These are phyloP conservation scores for Aspergillus diversus DNA, from an alignment of 495 filamentous ascomycete genomes.

Conservation along the genomic window DNA sequence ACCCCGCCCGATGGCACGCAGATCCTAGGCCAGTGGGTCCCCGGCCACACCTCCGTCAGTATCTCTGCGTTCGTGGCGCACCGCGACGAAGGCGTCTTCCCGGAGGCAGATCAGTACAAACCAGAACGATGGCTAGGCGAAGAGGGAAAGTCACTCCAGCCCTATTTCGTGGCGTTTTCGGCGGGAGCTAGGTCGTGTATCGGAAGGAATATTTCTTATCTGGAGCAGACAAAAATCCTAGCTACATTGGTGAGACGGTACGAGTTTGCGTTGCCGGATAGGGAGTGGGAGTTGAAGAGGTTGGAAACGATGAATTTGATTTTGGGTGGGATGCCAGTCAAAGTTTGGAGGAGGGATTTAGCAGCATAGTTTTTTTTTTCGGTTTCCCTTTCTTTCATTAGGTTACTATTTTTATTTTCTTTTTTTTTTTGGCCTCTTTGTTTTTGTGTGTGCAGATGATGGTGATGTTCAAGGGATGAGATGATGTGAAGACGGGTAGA, in stretches of 20 bases:
- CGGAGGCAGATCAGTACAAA: slow-evolving; percentile 36
- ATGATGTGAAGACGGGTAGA: slow-evolving; percentile 8
- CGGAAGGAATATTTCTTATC: slow-evolving; percentile 48
- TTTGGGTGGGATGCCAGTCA: slow-evolving; percentile 43
- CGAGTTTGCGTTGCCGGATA: slow-evolving; percentile 43
- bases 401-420: too few species aligned
- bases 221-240: slow-evolving; percentile 48
- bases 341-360: slow-evolving; percentile 40
- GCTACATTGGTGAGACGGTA: slow-evolving; percentile 49
- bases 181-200: slow-evolving; percentile 49
- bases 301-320: slow-evolving; percentile 47
- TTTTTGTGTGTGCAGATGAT: too few species aligned
- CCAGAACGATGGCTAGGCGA: slow-evolving; percentile 44
- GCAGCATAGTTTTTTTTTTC: slow-evolving; percentile 4
- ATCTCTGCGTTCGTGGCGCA: slow-evolving; percentile 39
- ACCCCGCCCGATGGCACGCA: slow-evolving; percentile 41
- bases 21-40: slow-evolving; percentile 45
- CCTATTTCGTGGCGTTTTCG: slow-evolving; percentile 48
- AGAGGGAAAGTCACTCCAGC: slow-evolving; percentile 44
- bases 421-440: too few species aligned
- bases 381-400: too few species aligned
- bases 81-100: slow-evolving; percentile 36
- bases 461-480: neutral
- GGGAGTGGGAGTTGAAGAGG: slow-evolving; percentile 41
- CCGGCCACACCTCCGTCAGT: slow-evolving; percentile 38